Evolutionary conservation across 2,329 filamentous ascomycete genomes (phyloP), one percentile per base, ranked within the genome.

Genomic region (Cytospora chrysosperma): DNA sequence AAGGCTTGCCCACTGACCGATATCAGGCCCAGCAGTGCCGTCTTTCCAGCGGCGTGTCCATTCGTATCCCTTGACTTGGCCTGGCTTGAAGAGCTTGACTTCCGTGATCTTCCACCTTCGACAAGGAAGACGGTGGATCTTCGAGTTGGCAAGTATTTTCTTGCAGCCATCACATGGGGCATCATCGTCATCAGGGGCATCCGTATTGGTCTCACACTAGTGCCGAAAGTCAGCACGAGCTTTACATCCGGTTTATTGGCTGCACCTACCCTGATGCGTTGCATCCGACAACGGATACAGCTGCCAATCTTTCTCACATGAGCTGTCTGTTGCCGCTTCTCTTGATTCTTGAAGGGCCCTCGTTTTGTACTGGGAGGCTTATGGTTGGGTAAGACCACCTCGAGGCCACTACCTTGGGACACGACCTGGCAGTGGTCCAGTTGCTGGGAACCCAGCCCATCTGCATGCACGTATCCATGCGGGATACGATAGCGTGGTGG

Each of bases 21-120:
- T 85, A 30, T 85, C 80, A 55, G 85, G 82, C 13, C 70, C 34
- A 54, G 81, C 76, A 50, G 82, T 80, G 65, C 80, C 82, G 66
- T 84, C 81, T 56, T 78, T 79, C 85, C 85, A 88, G 49, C 85
- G 78, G 26, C 77, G 77, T 2, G 83, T 87, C 85, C 85, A 87
- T 68, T 86, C 83, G 64, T 79, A 79, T 0, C 83, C 84, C 56
- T 83, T 80, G 27, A 86, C 84, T 67, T 84, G 82, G 8, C 82
- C 83, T 0, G 83, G 81, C 69, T 87, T 87, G 72, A 83, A 86
- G 10, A 87, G 76, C 56, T 77, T 79, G 56, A 87, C 77, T 59
- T 86, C 84, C 12, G 81, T 83, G 65, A 88, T 82, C 70, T 86
- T 87, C 71, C 83, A 83, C n/a, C 85, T 79, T 59, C 86, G 75